Conservation (phyloP, 2,329 filamentous ascomycete species). For the Aplosporella prunicola region DNA sequence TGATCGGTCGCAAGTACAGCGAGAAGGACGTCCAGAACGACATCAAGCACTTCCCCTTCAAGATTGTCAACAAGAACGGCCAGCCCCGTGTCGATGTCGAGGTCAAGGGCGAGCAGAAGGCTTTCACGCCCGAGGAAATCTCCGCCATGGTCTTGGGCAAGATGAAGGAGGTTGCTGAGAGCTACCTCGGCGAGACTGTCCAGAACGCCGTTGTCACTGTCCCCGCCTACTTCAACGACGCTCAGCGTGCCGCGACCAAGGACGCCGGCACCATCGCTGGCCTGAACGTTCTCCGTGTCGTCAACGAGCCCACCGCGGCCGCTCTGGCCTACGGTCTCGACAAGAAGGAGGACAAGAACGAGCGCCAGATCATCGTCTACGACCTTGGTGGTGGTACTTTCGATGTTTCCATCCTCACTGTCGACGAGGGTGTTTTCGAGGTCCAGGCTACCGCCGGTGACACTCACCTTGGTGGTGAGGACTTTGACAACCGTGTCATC, state of each 20-base stretch:
- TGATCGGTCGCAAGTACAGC: slow-evolving; percentile 43
- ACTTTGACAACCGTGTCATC: slow-evolving; percentile 97
- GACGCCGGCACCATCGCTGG: slow-evolving; percentile 87
- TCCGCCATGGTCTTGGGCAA: slow-evolving; percentile 74
- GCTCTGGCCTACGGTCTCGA: slow-evolving; percentile 83
- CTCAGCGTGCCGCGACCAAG: slow-evolving; percentile 94
- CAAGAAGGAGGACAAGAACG: slow-evolving; percentile 28
- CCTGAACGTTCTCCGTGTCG: slow-evolving; percentile 89
- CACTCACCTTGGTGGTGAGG: slow-evolving; percentile 94
- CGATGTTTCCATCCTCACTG: slow-evolving; percentile 31
- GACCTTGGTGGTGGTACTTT: slow-evolving; percentile 36
- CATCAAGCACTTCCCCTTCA: slow-evolving; percentile 98
- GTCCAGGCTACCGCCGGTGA: slow-evolving; percentile 92
- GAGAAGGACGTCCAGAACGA: slow-evolving; percentile 73
- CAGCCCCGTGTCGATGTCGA: slow-evolving; percentile 79
- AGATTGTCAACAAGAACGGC: slow-evolving; percentile 77
- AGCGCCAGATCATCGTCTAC: slow-evolving; percentile 33
- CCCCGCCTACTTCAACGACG: slow-evolving; percentile 97
- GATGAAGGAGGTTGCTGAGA: slow-evolving; percentile 77
- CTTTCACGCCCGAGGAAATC: slow-evolving; percentile 66
- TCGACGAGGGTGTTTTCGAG: slow-evolving; percentile 86
- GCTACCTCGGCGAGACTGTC: slow-evolving; percentile 71
- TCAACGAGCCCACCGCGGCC: slow-evolving; percentile 93
- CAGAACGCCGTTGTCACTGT: slow-evolving; percentile 88
- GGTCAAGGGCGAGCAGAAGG: slow-evolving; percentile 55